These are phyloP conservation scores for Centaurea solstitialis DNA, from an alignment of 129 eudicot genomes.

Conservation along the genomic window DNA sequence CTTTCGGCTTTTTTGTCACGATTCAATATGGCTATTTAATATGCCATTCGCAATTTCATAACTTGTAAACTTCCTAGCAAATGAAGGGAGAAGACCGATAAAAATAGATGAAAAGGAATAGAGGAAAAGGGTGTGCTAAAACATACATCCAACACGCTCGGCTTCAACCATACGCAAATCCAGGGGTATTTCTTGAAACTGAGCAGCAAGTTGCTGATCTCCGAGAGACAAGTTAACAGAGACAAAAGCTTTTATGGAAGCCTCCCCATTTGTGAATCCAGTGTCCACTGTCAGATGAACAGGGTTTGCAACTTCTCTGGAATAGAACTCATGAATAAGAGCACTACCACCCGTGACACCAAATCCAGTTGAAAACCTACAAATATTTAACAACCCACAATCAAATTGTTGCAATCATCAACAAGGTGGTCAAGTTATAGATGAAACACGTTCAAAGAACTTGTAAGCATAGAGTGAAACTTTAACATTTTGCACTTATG, in stretches of 20 bases:
- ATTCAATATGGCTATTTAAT: not conserved
- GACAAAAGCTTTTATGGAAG: constrained; percentile 75
- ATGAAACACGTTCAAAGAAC: not conserved
- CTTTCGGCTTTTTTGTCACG: not conserved
- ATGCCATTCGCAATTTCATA: not conserved
- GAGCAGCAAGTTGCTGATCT: constrained; percentile 87
- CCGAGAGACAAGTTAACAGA: constrained; percentile 79
- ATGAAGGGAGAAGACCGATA: not conserved
- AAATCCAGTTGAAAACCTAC: constrained; percentile 95
- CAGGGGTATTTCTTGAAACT: constrained; percentile 88
- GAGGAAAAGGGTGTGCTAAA: not conserved
- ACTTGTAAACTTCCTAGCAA: not conserved
- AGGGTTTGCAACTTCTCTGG: constrained; percentile 78
- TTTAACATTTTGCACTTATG: not conserved
- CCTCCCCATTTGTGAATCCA: constrained; percentile 68
- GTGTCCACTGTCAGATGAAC: constrained; percentile 86
- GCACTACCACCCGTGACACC: constrained; percentile 93
- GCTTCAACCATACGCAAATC: constrained; percentile 94
- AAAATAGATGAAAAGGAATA: not conserved
- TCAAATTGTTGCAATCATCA: not conserved
- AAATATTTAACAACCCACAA: not conserved
- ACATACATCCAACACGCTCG: constrained; percentile 90
- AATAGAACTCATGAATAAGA: constrained; percentile 77
- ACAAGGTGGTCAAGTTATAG: not conserved
- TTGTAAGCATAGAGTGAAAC: not conserved